phyloP scores from a whole-genome alignment of 1,139 yeast genomes.

The Nakaseomyces uthaithaninus region DNA sequence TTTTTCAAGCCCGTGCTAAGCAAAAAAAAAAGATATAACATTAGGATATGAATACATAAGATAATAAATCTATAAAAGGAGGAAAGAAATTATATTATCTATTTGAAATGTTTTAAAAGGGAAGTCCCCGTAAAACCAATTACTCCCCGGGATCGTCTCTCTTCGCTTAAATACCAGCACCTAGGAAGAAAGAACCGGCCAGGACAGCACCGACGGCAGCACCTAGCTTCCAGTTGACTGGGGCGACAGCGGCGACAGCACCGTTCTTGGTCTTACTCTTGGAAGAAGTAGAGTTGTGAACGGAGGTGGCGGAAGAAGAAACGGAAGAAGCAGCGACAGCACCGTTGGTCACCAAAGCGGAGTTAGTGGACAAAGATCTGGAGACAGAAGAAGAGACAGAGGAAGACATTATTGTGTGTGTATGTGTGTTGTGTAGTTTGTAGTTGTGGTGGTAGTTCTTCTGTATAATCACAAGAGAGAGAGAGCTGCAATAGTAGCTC shows the following conservation, averaged over 20 bases:
- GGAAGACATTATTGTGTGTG: constrained; percentile 7
- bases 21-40: not conserved
- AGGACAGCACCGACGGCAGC: constrained; percentile 26
- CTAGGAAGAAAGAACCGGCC: constrained; percentile 29
- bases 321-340: constrained; percentile 27
- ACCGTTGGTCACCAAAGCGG: constrained; percentile 20
- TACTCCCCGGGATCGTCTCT: not conserved
- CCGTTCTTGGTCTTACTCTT: constrained; percentile 9
- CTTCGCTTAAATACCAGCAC: constrained; percentile 22
- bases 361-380: constrained; percentile 16
- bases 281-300: constrained; percentile 12
- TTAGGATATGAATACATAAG: not conserved
- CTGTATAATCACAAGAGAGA: too few species aligned
- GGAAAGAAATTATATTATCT: not conserved
- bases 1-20: too few species aligned
- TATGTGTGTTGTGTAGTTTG: not conserved
- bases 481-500: too few species aligned
- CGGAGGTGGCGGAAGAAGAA: constrained; percentile 13
- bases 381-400: constrained; percentile 9
- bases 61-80: constrained; percentile 2
- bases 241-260: constrained; percentile 6
- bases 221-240: constrained; percentile 31
- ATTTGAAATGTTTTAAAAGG: not conserved
- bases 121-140: too few species aligned
- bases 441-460: too few species aligned